These are phyloP conservation scores for Aspergillus heteromorphus DNA, from an alignment of 495 filamentous ascomycete genomes.

Conservation along the genomic window DNA sequence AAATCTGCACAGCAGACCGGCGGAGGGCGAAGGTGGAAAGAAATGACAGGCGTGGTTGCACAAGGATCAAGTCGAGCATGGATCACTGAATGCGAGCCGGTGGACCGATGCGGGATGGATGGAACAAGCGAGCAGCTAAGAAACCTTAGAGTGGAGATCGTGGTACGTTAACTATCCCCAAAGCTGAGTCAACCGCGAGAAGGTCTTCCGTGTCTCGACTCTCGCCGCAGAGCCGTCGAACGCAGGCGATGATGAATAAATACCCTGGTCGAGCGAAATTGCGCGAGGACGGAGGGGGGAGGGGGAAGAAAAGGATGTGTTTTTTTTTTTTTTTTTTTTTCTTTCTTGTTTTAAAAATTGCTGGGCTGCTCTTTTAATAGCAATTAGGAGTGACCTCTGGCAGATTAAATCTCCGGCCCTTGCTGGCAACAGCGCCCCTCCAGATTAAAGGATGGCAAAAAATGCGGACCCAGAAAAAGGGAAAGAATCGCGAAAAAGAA, in stretches of 20 bases:
- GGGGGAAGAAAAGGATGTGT: background rate
- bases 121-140: constrained; percentile 48
- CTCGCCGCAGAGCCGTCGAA: background rate
- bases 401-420: constrained; percentile 15
- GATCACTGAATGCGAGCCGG: constrained; percentile 23
- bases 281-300: background rate
- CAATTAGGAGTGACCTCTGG: background rate
- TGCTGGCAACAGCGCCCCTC: constrained; percentile 15
- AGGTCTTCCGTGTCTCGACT: constrained; percentile 10
- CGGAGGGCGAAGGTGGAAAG: constrained; percentile 12
- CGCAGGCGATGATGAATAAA: constrained; percentile 1
- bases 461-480: too few species aligned
- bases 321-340: background rate
- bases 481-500: constrained; percentile 4
- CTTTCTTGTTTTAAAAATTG: background rate
- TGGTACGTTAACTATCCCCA: constrained; percentile 14
- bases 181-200: constrained; percentile 13
- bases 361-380: constrained; percentile 2
- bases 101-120: constrained; percentile 87
- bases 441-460: constrained; percentile 2
- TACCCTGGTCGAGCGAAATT: constrained; percentile 1
- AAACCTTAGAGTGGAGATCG: constrained; percentile 20
- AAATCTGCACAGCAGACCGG: constrained; percentile 39
- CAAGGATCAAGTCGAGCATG: constrained; percentile 31
- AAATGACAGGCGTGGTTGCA: constrained; percentile 28